Percentiles rank a stretch among this genome's conserved stretches.
Evolutionary conservation across 176 grass and related monocot species (phyloP).

Genomic region (Echinochloa phyllopogon): DNA sequence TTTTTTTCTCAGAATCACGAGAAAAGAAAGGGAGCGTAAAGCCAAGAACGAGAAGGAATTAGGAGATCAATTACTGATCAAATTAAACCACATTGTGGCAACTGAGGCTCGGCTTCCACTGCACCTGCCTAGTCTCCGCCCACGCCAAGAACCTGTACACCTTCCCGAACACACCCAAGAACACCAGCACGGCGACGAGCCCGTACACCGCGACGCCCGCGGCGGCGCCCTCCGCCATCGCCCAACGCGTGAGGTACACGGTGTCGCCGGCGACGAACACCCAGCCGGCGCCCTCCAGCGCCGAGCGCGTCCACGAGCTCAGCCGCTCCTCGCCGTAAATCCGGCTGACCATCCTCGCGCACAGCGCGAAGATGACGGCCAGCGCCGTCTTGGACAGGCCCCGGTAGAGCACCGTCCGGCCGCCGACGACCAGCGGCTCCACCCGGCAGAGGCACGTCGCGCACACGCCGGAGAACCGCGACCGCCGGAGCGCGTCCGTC

Average conservation of each 20-base stretch:
- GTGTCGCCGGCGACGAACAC: constrained; percentile 66
- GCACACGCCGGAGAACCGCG: constrained; percentile 80
- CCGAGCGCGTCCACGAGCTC: constrained; percentile 55
- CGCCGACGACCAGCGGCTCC: constrained; percentile 70
- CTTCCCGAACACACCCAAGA: constrained; percentile 72
- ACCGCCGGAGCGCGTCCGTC: constrained; percentile 70
- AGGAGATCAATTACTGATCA: constrained; percentile 6
- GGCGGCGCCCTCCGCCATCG: constrained; percentile 45
- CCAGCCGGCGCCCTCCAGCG: constrained; percentile 77
- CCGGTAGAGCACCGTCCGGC: constrained; percentile 56
- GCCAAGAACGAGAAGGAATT: neutral
- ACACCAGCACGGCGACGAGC: constrained; percentile 54
- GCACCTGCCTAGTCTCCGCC: constrained; percentile 64
- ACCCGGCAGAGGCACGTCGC: constrained; percentile 81
- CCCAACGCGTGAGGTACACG: constrained; percentile 57
- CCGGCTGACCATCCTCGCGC: constrained; percentile 85
- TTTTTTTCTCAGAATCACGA: neutral
- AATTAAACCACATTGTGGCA: constrained; percentile 49
- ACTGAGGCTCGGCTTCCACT: constrained; percentile 53
- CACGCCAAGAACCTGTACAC: constrained; percentile 85
- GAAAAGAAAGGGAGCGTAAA: neutral
- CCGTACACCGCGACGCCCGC: constrained; percentile 52
- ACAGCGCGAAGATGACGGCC: constrained; percentile 75
- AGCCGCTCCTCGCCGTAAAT: constrained; percentile 77
- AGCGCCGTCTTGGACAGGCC: constrained; percentile 89